Evolutionary conservation across 2,329 filamentous ascomycete species (phyloP), one percentile per base, ranked within the genome.

Genomic region (Coniochaeta sp.): DNA sequence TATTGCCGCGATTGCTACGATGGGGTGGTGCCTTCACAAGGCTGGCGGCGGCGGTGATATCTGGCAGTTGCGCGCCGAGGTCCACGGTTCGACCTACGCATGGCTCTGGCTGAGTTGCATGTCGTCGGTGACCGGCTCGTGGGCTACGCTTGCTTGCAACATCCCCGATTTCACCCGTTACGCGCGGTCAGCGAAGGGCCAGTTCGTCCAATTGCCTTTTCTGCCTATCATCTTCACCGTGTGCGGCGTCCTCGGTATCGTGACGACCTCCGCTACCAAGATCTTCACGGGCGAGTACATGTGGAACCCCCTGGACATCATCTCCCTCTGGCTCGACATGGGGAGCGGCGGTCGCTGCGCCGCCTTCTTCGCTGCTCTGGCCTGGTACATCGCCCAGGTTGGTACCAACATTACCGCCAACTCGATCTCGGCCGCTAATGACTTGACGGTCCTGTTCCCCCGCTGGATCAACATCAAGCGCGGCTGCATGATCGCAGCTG

Each of bases 331-430:
- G 70, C 80, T 91, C 60, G 76, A 88, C 22, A 87, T 89, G 58
- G 84, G 82, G 62, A 85, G 87, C 0, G 85, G 73, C 0, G 84
- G 90, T 70, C 83, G 89, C 40, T 90, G 90, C 57, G 89, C 89
- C 44, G 87, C 91, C 58, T 93, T 92, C 68, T 76, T 92, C 61
- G 90, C 92, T 63, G 79, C 88, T 0, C 69, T 79, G 1, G 86
- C 87, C 1, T 92, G 92, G 66, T 82, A 89, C 0, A 82, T 96
- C 10, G 91, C 91, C 7, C 90, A 95, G 72, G 80, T 96, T 2
- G 91, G 90, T n/a, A 95, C 91, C 44, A 96, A 96, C 68, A 93
- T 96, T 65, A 89, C 90, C 0, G 91, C 91, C 60, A 96, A 96
- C 75, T 90, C 87, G 0, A 87, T 95, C 62, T 92, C 89, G 1